phyloP scores from a whole-genome alignment of 1,139 yeast species.

The Debaryomycetaceae sp. region DNA sequence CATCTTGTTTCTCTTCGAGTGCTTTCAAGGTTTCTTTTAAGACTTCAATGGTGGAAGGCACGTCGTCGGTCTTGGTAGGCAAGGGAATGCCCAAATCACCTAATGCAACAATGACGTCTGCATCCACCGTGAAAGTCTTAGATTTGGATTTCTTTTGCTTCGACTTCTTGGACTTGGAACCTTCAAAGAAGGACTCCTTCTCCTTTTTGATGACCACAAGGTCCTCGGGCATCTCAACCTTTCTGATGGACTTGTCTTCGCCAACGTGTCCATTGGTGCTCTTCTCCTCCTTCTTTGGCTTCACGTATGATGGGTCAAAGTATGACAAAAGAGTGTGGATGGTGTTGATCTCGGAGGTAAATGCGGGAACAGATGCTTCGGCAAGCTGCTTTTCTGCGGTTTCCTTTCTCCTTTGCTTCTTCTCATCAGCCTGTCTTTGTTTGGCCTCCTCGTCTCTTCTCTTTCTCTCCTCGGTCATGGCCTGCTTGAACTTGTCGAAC shows the following conservation, averaged over 20 bases:
- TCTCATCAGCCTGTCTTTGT: constrained; percentile 52
- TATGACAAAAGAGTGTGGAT: constrained; percentile 68
- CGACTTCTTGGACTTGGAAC: constrained; percentile 47
- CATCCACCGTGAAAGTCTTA: constrained; percentile 65
- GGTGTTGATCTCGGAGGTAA: constrained; percentile 66
- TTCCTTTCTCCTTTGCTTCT: constrained; percentile 58
- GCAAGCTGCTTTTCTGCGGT: constrained; percentile 63
- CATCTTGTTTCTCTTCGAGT: constrained; percentile 72
- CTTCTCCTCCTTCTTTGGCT: constrained; percentile 39
- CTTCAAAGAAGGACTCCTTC: constrained; percentile 54
- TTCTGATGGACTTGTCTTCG: constrained; percentile 36
- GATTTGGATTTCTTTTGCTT: constrained; percentile 43
- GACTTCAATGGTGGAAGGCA: constrained; percentile 60
- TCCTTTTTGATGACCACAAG: constrained; percentile 65
- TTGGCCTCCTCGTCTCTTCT: constrained; percentile 70
- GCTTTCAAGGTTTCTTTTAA: constrained; percentile 73
- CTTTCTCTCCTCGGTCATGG: constrained; percentile 65
- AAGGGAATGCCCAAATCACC: constrained; percentile 74
- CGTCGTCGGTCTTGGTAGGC: constrained; percentile 77
- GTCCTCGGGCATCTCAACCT: constrained; percentile 60
- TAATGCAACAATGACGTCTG: constrained; percentile 74
- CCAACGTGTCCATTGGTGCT: constrained; percentile 20
- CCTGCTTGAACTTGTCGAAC: constrained; percentile 66
- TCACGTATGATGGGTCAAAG: constrained; percentile 78
- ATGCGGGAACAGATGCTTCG: constrained; percentile 82